Conservation (phyloP, 495 filamentous ascomycete genomes). For the Cenococcum geophilum region DNA sequence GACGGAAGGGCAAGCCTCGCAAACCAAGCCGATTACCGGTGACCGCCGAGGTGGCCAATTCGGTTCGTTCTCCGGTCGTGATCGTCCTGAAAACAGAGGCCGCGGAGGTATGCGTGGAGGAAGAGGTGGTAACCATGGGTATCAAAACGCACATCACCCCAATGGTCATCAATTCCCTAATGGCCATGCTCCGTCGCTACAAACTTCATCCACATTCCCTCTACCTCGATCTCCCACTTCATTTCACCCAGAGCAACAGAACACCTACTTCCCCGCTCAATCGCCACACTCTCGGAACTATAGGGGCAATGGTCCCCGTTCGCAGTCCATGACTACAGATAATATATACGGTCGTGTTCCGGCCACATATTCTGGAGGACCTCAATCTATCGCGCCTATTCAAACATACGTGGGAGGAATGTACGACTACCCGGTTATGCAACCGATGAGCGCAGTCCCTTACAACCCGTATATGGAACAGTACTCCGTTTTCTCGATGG, state of each 20-base stretch:
- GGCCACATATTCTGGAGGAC: conserved; percentile 23
- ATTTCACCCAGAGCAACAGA: conserved; percentile 27
- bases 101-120: conserved; percentile 32
- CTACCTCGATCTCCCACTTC: conserved; percentile 16
- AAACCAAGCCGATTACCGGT: conserved; percentile 9
- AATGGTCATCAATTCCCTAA: conserved; percentile 26
- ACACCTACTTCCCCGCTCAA: conserved; percentile 12
- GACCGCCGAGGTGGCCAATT: conserved; percentile 15
- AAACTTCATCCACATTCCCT: conserved; percentile 19
- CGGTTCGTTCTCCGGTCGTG: conserved; percentile 24
- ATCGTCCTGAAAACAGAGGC: conserved; percentile 17
- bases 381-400: conserved; percentile 23
- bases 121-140: conserved; percentile 16
- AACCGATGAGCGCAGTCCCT: conserved; percentile 58
- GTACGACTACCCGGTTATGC: conserved; percentile 40
- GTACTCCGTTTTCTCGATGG: conserved; percentile 50
- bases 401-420: conserved; percentile 30
- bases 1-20: conserved; percentile 11
- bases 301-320: conserved; percentile 28
- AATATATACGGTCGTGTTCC: conserved; percentile 31
- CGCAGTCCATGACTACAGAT: conserved; percentile 36
- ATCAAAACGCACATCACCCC: conserved; percentile 22
- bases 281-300: conserved; percentile 15
- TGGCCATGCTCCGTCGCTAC: conserved; percentile 14
- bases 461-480: conserved; percentile 56